Percentiles rank a stretch among this genome's conserved stretches.
Conservation (phyloP, 345 rosid species). For the Schrenkiella parvula region DNA sequence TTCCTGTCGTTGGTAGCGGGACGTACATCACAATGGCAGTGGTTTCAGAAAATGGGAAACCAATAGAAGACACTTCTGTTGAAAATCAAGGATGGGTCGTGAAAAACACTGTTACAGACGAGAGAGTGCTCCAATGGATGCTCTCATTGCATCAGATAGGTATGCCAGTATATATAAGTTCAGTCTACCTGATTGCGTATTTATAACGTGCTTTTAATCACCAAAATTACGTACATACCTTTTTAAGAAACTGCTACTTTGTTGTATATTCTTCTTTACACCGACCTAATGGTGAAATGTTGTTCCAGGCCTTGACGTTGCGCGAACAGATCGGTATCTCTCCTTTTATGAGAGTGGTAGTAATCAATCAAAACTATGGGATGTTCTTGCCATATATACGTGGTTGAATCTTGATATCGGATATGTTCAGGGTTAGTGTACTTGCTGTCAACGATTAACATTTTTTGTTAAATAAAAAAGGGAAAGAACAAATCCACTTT, state of each 20-base stretch:
- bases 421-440: slow-evolving; percentile 72
- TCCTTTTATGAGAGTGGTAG: slow-evolving; percentile 63
- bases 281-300: neutral
- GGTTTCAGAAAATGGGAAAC: slow-evolving; percentile 58
- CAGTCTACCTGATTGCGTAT: neutral
- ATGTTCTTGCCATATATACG: slow-evolving; percentile 75
- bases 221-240: neutral
- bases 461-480: neutral
- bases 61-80: slow-evolving; percentile 40
- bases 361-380: slow-evolving; percentile 85
- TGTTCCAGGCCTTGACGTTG: slow-evolving; percentile 84
- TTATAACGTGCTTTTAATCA: neutral
- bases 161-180: slow-evolving; percentile 25
- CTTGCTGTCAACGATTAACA: neutral
- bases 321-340: slow-evolving; percentile 82
- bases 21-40: slow-evolving; percentile 57
- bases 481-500: neutral
- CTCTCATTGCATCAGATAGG: slow-evolving; percentile 81
- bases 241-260: neutral
- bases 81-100: slow-evolving; percentile 40
- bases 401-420: slow-evolving; percentile 91
- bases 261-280: slow-evolving; percentile 5
- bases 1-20: slow-evolving; percentile 83
- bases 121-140: slow-evolving; percentile 80
- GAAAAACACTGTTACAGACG: slow-evolving; percentile 45